Percentiles rank a stretch among this genome's conserved stretches.
Evolutionary conservation across 768 basidiomycete genomes (phyloP).

Genomic region (Psilocybe azurescens): DNA sequence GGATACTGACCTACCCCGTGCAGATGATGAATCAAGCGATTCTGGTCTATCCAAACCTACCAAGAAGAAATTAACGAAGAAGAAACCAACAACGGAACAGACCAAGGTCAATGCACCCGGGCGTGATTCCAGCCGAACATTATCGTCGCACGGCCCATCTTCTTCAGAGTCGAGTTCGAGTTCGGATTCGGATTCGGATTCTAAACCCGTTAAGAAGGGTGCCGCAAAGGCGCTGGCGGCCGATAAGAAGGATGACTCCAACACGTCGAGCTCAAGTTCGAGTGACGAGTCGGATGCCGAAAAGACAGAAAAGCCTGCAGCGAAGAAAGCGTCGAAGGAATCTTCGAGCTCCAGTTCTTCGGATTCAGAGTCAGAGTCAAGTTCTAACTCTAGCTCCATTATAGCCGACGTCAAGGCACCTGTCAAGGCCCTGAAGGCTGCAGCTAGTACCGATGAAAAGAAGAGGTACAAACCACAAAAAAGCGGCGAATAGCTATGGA

Average conservation of each 20-base stretch:
- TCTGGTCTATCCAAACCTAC: conserved; percentile 22
- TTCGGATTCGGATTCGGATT: conserved; percentile 5
- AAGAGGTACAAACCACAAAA: conserved; percentile 51
- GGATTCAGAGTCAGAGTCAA: conserved; percentile 16
- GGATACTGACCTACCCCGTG: background rate
- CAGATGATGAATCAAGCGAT: conserved; percentile 43
- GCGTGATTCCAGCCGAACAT: conserved; percentile 45
- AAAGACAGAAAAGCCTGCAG: background rate
- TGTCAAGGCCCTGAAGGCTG: background rate
- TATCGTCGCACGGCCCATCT: conserved; percentile 24
- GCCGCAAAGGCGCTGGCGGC: conserved; percentile 7
- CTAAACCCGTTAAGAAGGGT: conserved; percentile 9
- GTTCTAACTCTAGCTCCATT: conserved; percentile 30
- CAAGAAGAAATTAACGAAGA: conserved; percentile 20
- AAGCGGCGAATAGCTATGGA: conserved; percentile 62
- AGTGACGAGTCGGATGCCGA: conserved; percentile 13
- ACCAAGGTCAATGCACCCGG: conserved; percentile 20
- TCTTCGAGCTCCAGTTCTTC: conserved; percentile 24
- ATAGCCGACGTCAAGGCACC: conserved; percentile 6
- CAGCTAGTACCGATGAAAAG: conserved; percentile 20
- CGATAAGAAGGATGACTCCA: conserved; percentile 2
- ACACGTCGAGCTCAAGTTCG: conserved; percentile 15
- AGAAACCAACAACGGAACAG: conserved; percentile 14
- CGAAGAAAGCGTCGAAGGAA: conserved; percentile 9
- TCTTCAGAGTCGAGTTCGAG: conserved; percentile 35